These are phyloP conservation scores for Solanum hybrid DNA, from an alignment of 305 asterid species.

Conservation along the genomic window DNA sequence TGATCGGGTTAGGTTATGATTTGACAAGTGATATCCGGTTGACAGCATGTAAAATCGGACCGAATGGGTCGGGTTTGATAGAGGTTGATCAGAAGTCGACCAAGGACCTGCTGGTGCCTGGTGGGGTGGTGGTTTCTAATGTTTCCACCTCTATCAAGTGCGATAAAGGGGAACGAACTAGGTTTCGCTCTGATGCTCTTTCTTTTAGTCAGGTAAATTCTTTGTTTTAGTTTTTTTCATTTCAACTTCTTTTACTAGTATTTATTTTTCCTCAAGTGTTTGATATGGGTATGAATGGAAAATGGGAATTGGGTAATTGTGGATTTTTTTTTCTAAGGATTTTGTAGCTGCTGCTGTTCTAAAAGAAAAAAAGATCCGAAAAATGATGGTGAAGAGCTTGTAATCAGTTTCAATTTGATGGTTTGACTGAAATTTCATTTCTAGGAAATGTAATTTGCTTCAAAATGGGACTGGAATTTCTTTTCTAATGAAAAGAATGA, in stretches of 20 bases:
- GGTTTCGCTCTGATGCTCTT: constrained; percentile 84
- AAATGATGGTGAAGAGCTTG: not conserved
- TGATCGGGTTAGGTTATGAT: constrained; percentile 78
- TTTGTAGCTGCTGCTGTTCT: not conserved
- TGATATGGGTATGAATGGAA: not conserved
- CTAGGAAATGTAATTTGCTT: constrained; percentile 7
- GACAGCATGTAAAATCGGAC: constrained; percentile 67
- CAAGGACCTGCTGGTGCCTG: constrained; percentile 65
- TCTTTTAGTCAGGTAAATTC: constrained; percentile 58
- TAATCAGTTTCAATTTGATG: not conserved
- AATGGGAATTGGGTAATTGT: not conserved
- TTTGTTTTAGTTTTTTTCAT: not conserved
- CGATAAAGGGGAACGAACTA: constrained; percentile 89
- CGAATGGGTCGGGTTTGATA: constrained; percentile 50
- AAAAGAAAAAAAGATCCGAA: not conserved
- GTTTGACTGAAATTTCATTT: not conserved
- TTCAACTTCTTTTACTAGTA: not conserved
- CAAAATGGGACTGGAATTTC: not conserved
- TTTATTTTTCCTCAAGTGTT: not conserved
- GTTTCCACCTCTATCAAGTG: constrained; percentile 74
- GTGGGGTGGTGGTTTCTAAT: constrained; percentile 51
- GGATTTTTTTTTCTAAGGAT: not conserved
- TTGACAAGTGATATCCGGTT: constrained; percentile 61
- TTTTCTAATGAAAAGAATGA: not conserved
- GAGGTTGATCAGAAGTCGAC: constrained; percentile 45